Base-by-base conservation (phyloP, 257 asterid genomes). In the Solanum phureja region DNA sequence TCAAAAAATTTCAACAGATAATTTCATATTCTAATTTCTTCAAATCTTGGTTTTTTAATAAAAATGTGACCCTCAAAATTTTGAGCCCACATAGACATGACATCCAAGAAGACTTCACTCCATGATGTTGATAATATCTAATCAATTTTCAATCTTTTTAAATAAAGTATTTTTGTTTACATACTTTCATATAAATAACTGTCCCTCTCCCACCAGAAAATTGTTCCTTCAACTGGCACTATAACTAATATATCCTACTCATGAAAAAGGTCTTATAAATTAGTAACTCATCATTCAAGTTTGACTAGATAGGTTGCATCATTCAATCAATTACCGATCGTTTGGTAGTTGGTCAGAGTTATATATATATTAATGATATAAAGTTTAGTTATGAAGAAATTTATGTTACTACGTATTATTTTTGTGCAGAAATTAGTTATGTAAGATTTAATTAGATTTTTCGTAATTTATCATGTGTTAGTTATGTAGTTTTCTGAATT, bases 61-160 rank as follows among this genome's bases (percentile, higher is more conserved):
- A 31, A 24, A 77, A 76, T 40, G 58, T 37, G 29, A 38, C 27
- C 52, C 72, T 49, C 74, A 35, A 77, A 60, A 11, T 49, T 34
- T 19, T 8, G 66, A 83, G 73, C 42, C 90, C 90, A 27, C 88
- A 84, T 85, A 56, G 86, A 88, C 44, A 76, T 46, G 90, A 85
- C 83, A 44, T 85, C 12, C 49, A 35, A 35, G 86, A 44, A 88
- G 86, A 86, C 88, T 49, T 88, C 87, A 27, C 52, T 69, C 38
- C 75, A 76, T 88, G 83, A 88, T 64, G 82, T 29, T 88, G 90
- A 82, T 83, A 16, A 49, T 49, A 83, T 74, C 84, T 35, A 33
- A 87, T 87, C 74, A 84, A 38, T 8, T 56, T 31, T 23, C 56
- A 5, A 34, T 33, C 42, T 7, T 34, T 24, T 77, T 44, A 29